These are phyloP conservation scores for Leucocoprinus leucothites DNA, from an alignment of 768 basidiomycete species.

Conservation along the genomic window DNA sequence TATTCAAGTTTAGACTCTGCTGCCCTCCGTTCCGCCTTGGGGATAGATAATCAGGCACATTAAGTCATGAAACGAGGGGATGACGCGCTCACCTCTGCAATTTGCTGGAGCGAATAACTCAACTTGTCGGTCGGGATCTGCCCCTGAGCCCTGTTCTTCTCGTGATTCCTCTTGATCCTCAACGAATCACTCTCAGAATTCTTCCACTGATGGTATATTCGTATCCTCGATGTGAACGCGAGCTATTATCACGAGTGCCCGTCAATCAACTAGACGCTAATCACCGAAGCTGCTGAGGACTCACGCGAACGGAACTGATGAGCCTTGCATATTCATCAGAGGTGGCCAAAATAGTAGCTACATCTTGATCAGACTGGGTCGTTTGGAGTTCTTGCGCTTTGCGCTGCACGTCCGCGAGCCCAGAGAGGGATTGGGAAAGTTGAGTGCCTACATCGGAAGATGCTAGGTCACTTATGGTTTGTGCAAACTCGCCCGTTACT, in stretches of 20 bases:
- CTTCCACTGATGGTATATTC: slow-evolving; percentile 81
- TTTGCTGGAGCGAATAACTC: slow-evolving; percentile 70
- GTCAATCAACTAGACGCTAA: background rate
- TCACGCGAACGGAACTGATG: slow-evolving; percentile 80
- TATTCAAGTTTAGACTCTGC: slow-evolving; percentile 86
- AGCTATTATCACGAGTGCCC: slow-evolving; percentile 41
- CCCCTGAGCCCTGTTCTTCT: slow-evolving; percentile 79
- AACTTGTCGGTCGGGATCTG: slow-evolving; percentile 66
- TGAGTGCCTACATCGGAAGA: slow-evolving; percentile 73
- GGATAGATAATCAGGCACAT: background rate
- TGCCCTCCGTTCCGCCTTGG: slow-evolving; percentile 82
- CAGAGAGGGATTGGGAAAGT: slow-evolving; percentile 65
- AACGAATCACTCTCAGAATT: slow-evolving; percentile 70
- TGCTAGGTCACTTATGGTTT: slow-evolving; percentile 65
- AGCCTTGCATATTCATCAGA: slow-evolving; percentile 94
- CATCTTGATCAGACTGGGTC: slow-evolving; percentile 78
- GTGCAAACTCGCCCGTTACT: slow-evolving; percentile 78
- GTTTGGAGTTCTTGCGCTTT: slow-evolving; percentile 73
- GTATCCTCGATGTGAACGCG: slow-evolving; percentile 85
- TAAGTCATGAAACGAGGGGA: too few relatives aligned
- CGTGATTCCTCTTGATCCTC: slow-evolving; percentile 73
- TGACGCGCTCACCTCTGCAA: slow-evolving; percentile 63
- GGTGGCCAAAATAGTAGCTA: slow-evolving; percentile 76
- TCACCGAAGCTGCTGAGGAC: slow-evolving; percentile 23
- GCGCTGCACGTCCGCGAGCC: slow-evolving; percentile 71